Evolutionary conservation across 2,329 filamentous ascomycete species (phyloP).

Genomic region (Ophiocordyceps australis): DNA sequence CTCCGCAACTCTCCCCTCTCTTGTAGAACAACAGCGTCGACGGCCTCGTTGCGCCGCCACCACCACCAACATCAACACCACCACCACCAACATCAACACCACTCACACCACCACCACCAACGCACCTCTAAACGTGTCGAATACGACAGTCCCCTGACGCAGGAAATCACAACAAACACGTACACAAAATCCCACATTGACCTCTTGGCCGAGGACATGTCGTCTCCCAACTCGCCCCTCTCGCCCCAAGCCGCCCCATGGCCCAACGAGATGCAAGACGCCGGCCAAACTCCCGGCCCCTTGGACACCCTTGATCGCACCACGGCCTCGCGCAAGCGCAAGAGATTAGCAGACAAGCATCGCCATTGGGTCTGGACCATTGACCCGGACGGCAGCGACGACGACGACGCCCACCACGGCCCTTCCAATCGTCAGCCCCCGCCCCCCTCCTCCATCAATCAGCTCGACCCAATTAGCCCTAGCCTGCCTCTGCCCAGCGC

Average conservation of each 20-base stretch:
- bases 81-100: no score
- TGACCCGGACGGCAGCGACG: constrained; percentile 29
- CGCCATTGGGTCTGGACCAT: constrained; percentile 51
- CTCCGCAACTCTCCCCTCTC: constrained; percentile 48
- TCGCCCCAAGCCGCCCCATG: no score
- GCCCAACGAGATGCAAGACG: constrained; percentile 36
- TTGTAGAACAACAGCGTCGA: no score
- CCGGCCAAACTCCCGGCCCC: constrained; percentile 44
- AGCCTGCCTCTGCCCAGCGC: no score
- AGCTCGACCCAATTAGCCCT: no score
- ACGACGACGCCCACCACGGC: constrained; percentile 22
- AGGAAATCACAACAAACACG: constrained; percentile 43
- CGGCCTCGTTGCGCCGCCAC: no score
- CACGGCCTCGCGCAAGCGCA: constrained; percentile 32
- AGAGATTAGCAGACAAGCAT: constrained; percentile 39
- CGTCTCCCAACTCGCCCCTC: constrained; percentile 23
- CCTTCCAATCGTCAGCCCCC: no score
- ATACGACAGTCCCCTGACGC: constrained; percentile 43
- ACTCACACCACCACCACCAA: no score
- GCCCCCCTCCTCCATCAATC: no score
- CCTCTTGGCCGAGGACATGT: constrained; percentile 37
- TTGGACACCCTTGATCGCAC: no score
- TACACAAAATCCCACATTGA: constrained; percentile 48
- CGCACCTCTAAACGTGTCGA: constrained; percentile 36
- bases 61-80: no score